phyloP scores from a whole-genome alignment of 345 rosid species.

The Geranium rotundifolium region DNA sequence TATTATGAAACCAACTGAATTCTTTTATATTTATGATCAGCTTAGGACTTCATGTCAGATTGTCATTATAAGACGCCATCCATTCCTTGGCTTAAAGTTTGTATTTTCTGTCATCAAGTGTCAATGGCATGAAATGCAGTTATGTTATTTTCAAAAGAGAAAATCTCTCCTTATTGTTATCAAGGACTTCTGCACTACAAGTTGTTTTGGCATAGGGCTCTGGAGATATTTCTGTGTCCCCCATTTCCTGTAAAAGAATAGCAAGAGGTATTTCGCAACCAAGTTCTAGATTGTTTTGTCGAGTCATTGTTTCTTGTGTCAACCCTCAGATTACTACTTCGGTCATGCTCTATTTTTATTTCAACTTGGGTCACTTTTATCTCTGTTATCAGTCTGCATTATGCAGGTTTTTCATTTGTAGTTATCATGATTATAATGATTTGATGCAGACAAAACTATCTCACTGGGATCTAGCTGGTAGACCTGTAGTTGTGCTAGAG shows the following conservation, averaged over 20 bases:
- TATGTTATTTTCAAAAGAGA: not conserved
- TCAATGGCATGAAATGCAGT: not conserved
- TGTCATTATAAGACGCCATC: too few species aligned
- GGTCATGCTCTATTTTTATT: not conserved
- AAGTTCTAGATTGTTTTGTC: conserved; percentile 5
- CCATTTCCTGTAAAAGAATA: conserved; percentile 69
- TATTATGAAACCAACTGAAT: too few species aligned
- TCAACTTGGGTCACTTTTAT: too few species aligned
- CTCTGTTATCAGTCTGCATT: too few species aligned
- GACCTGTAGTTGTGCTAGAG: conserved; percentile 72
- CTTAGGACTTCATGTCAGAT: too few species aligned
- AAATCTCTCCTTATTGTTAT: conserved; percentile 8
- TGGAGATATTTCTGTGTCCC: conserved; percentile 45
- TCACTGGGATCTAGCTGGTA: conserved; percentile 83
- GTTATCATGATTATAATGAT: conserved; percentile 3
- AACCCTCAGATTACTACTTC: not conserved
- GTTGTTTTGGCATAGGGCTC: conserved; percentile 94
- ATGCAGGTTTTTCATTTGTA: too few species aligned
- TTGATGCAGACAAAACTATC: conserved; percentile 58
- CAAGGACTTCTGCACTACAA: conserved; percentile 24
- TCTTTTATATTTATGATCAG: too few species aligned
- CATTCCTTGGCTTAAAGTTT: too few species aligned
- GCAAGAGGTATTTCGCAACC: conserved; percentile 53
- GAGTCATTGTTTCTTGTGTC: not conserved
- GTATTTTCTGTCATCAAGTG: too few species aligned